Conservation (phyloP, 495 filamentous ascomycete species). For the Terfezia claveryi region DNA sequence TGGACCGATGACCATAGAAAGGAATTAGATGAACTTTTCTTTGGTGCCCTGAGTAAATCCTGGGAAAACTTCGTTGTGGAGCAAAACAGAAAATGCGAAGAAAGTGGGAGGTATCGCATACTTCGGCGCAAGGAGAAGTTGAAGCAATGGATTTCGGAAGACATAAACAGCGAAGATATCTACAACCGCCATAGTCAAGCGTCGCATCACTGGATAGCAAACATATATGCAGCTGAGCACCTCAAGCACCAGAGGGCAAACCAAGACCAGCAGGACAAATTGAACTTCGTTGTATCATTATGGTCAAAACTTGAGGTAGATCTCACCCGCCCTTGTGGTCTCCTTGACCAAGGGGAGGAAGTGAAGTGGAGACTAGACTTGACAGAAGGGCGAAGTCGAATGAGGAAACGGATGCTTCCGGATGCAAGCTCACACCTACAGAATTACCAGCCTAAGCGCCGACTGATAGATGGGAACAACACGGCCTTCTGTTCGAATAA, state of each 20-base stretch:
- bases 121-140: constrained; percentile 60
- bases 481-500: constrained; percentile 15
- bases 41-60: constrained; percentile 46
- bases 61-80: constrained; percentile 70
- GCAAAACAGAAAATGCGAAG: constrained; percentile 56
- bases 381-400: constrained; percentile 86
- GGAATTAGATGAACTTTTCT: constrained; percentile 61
- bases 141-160: constrained; percentile 50
- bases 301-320: constrained; percentile 54
- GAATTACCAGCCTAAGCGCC: constrained; percentile 67
- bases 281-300: constrained; percentile 45
- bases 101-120: constrained; percentile 43
- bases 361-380: constrained; percentile 80
- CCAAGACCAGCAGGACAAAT: constrained; percentile 83
- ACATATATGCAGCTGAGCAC: constrained; percentile 79
- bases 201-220: constrained; percentile 75
- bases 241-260: constrained; percentile 67
- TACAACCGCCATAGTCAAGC: constrained; percentile 60
- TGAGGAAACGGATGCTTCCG: constrained; percentile 67
- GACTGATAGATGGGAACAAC: constrained; percentile 13
- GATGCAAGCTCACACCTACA: constrained; percentile 44
- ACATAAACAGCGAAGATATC: constrained; percentile 42
- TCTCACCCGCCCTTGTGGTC: constrained; percentile 50
- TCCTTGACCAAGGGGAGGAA: constrained; percentile 42
- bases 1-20: constrained; percentile 76